These are phyloP conservation scores for Ophiocordyceps robertsii DNA, from an alignment of 2,329 filamentous ascomycete genomes.

Conservation along the genomic window DNA sequence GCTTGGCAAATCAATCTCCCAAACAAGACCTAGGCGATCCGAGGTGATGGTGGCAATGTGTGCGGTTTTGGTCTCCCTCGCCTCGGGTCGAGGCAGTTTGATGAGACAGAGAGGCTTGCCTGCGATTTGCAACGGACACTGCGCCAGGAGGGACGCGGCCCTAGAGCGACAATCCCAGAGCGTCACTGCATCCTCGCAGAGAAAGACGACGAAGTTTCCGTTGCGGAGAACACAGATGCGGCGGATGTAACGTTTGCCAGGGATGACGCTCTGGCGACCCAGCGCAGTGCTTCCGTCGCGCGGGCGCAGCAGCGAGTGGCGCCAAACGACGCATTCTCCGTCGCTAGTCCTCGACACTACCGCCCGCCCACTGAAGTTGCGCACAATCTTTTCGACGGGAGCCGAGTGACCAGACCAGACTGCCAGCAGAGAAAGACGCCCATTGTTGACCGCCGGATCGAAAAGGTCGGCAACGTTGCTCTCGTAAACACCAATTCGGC, in stretches of 20 bases:
- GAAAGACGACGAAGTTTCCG: constrained; percentile 67
- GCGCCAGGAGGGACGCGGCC: constrained; percentile 40
- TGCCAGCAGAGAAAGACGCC: constrained; percentile 47
- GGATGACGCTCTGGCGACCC: constrained; percentile 53
- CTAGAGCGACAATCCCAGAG: constrained; percentile 65
- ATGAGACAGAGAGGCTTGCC: constrained; percentile 73
- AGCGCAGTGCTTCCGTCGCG: constrained; percentile 32
- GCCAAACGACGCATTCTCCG: constrained; percentile 76
- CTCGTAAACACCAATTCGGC: constrained; percentile 70
- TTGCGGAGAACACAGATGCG: constrained; percentile 67
- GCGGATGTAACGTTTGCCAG: constrained; percentile 58
- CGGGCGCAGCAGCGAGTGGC: constrained; percentile 29
- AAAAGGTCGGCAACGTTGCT: constrained; percentile 68
- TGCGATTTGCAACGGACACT: constrained; percentile 36
- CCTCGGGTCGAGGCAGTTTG: constrained; percentile 51
- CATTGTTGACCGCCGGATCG: constrained; percentile 50
- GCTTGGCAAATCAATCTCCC: constrained; percentile 56
- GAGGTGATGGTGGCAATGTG: constrained; percentile 78
- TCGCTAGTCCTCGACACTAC: constrained; percentile 68
- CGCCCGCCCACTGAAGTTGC: constrained; percentile 68
- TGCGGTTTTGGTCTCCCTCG: constrained; percentile 39
- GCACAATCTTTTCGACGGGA: constrained; percentile 72
- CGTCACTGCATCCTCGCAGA: constrained; percentile 56
- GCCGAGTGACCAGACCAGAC: constrained; percentile 77
- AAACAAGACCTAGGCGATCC: constrained; percentile 65